Conservation (phyloP, 306 rosid genomes). For the Malus fusca region DNA sequence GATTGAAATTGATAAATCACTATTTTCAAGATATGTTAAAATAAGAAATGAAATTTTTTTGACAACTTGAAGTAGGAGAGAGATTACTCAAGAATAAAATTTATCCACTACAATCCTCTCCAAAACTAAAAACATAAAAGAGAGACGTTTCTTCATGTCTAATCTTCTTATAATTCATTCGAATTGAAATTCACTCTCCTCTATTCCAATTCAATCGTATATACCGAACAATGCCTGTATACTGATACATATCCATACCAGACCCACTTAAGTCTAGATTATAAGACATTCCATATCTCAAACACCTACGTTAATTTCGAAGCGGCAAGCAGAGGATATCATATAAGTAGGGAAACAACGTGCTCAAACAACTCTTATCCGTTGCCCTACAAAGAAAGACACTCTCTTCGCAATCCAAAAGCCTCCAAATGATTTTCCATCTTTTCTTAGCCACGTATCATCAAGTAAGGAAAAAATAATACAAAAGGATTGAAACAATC, state of each 20-base stretch:
- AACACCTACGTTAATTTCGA: not conserved
- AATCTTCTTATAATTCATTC: too few relatives aligned
- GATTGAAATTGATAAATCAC: not conserved
- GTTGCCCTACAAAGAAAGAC: constrained; percentile 4
- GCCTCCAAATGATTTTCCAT: not conserved
- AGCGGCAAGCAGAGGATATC: not conserved
- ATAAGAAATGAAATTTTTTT: not conserved
- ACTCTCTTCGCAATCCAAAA: not conserved
- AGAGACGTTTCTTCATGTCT: too few relatives aligned
- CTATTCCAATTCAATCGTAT: too few relatives aligned
- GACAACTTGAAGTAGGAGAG: too few relatives aligned
- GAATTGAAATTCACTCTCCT: too few relatives aligned
- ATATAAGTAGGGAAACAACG: not conserved
- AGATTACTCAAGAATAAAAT: not conserved
- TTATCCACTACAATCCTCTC: not conserved
- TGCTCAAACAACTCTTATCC: not conserved
- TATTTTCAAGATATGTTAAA: too few relatives aligned
- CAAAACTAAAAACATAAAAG: too few relatives aligned
- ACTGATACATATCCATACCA: not conserved
- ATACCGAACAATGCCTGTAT: too few relatives aligned
- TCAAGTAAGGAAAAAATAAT: too few relatives aligned
- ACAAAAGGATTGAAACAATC: not conserved
- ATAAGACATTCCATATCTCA: constrained; percentile 17
- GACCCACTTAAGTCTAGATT: not conserved
- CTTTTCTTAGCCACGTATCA: not conserved